Evolutionary conservation across 768 basidiomycete species (phyloP).

Genomic region (Tulasnella sp.): DNA sequence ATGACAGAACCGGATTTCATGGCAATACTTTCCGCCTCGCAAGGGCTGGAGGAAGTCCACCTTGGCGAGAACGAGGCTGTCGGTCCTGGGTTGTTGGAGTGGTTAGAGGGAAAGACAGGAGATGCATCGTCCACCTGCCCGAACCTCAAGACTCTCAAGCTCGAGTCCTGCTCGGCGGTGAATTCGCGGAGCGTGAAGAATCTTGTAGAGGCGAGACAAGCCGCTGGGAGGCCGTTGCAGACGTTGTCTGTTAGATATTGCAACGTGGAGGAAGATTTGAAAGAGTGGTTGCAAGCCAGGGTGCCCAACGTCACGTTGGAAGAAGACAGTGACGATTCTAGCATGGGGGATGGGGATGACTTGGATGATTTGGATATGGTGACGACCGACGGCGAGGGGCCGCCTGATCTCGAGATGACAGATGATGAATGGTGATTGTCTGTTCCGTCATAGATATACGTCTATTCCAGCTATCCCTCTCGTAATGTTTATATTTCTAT

Average conservation of each 20-base stretch:
- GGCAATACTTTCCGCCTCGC: background rate
- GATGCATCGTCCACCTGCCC: background rate
- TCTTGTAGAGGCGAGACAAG: background rate
- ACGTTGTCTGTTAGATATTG: background rate
- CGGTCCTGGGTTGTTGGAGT: background rate
- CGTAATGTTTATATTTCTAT: background rate
- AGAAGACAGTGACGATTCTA: background rate
- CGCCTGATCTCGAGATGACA: background rate
- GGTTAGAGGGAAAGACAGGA: background rate
- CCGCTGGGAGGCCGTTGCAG: background rate
- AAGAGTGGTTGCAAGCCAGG: background rate
- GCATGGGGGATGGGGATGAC: background rate
- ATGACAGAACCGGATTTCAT: background rate
- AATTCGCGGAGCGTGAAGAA: background rate
- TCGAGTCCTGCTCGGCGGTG: background rate
- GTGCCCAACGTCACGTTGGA: background rate
- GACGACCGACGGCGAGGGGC: background rate
- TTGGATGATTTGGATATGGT: background rate
- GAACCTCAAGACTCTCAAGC: background rate
- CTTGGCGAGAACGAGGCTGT: background rate
- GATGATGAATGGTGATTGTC: background rate
- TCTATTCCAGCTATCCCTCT: background rate
- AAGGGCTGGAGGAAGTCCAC: background rate
- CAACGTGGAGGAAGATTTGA: background rate
- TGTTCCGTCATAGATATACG: background rate